Base-by-base conservation (phyloP, 2,329 filamentous ascomycete genomes). In the Apiospora koreana region DNA sequence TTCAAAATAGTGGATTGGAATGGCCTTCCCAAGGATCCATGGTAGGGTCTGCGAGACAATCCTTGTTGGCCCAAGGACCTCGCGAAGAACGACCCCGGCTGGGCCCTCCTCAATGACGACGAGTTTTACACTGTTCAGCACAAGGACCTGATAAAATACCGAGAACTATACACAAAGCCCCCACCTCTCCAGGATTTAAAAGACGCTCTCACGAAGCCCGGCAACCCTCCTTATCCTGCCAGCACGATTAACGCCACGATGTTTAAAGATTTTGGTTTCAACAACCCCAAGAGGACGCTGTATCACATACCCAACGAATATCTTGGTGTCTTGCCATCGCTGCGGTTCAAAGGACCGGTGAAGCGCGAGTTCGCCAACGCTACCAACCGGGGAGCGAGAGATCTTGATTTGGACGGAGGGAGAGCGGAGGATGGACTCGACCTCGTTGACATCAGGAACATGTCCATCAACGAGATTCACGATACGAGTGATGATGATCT, bases 41-140 rank as follows among this genome's bases (percentile, higher is more conserved):
- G n/a, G 45, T 68, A 71, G 23, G 70, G 70, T 3, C 18, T 71
- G 9, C n/a, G 23, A 1, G 64, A 64, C 25, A 71, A 69, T n/a
- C 21, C 10, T 4, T 69, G 70, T 25, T 48, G 42, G 45, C 70
- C 67, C 8, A 58, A 18, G 2, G 45, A 50, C 35, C 12, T 62
- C 2, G 62, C 41, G 1, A 21, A n/a, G 12, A 18, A 43, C 2
- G 50, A 69, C 28, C 67, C 70, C 18, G 70, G 70, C 2, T 71
- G 23, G 23, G 62, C 67, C 2, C 42, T 71, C 0, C 23, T 71
- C 4, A 69, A 50, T 9, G 35, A 58, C 9, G 70, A 71, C 62
- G 21, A n/a, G 10, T 71, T 62, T 46, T 71, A 69, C 46, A 25
- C 9, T 10, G 21, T 5, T 4, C 65, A 38, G n/a, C 35, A 42